Percentiles rank a stretch among this genome's conserved stretches.
These are phyloP conservation scores for Corylus americana DNA, from an alignment of 306 rosid species.

Conservation along the genomic window DNA sequence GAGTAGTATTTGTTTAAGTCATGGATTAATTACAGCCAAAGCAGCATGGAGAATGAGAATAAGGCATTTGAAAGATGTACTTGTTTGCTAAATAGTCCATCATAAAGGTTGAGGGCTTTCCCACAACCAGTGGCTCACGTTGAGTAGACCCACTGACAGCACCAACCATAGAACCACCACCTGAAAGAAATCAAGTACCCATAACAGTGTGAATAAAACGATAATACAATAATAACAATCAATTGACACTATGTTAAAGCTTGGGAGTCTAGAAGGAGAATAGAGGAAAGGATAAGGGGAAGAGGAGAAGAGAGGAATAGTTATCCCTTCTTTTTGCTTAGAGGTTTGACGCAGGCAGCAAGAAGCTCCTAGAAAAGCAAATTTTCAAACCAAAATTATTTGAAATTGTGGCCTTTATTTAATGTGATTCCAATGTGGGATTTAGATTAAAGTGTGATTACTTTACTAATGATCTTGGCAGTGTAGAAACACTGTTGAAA, in stretches of 20 bases:
- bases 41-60: constrained; percentile 13
- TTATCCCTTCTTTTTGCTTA: background rate
- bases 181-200: constrained; percentile 53
- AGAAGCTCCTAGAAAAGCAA: background rate
- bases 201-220: background rate
- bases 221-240: background rate
- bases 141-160: constrained; percentile 87
- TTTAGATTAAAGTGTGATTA: background rate
- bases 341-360: background rate
- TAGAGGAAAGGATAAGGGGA: background rate
- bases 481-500: too few relatives aligned
- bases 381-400: background rate
- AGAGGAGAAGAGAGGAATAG: background rate
- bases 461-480: too few relatives aligned
- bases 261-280: background rate
- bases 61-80: constrained; percentile 42
- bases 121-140: constrained; percentile 94
- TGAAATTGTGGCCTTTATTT: background rate
- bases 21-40: background rate
- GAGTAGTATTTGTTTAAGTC: background rate
- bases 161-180: constrained; percentile 98
- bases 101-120: constrained; percentile 98
- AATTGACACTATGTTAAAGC: background rate
- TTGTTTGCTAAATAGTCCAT: constrained; percentile 88
- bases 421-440: background rate